Percentiles rank a stretch among this genome's conserved stretches.
phyloP scores from a whole-genome alignment of 345 rosid genomes.

The Eucalyptus marginata region DNA sequence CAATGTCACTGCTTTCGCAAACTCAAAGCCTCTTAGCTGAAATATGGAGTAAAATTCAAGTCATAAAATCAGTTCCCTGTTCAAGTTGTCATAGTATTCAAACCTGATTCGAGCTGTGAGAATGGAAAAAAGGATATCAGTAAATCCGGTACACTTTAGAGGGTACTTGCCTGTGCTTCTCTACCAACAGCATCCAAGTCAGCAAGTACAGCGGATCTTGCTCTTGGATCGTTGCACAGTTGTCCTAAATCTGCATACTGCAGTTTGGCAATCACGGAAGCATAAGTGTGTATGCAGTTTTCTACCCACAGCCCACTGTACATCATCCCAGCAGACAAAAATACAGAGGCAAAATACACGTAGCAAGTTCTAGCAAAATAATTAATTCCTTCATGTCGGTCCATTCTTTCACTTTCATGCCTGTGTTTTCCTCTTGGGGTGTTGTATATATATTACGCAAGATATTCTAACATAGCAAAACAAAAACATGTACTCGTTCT shows the following conservation, averaged over 20 bases:
- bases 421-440: background rate
- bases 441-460: background rate
- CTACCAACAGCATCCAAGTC: conserved; percentile 80
- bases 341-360: background rate
- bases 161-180: conserved; percentile 66
- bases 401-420: background rate
- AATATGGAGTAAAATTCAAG: background rate
- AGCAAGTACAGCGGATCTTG: conserved; percentile 60
- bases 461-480: background rate
- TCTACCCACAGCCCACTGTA: background rate
- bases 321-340: background rate
- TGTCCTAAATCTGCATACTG: conserved; percentile 55
- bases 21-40: conserved; percentile 92
- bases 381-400: background rate
- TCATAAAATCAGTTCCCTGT: background rate
- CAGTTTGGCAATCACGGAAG: background rate
- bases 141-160: background rate
- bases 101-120: background rate
- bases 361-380: background rate
- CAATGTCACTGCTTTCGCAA: conserved; percentile 84
- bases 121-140: background rate
- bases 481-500: background rate
- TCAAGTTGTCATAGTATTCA: background rate
- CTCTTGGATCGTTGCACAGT: conserved; percentile 64
- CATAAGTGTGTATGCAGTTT: background rate